phyloP scores from a whole-genome alignment of 495 filamentous ascomycete species.

The Hypoxylon lenormandii region DNA sequence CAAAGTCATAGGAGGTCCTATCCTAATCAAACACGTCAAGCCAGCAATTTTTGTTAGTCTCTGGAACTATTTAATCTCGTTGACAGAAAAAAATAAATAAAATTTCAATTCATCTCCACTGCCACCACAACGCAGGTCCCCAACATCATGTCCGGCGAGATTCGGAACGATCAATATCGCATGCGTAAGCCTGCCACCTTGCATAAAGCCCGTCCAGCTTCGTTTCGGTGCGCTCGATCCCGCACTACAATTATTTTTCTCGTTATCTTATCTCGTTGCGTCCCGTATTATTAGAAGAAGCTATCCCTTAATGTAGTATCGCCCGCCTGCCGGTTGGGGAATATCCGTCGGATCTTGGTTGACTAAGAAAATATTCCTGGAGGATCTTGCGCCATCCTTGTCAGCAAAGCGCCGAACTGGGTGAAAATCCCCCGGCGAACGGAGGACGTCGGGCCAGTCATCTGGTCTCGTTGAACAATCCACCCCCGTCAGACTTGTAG shows the following conservation, averaged over 20 bases:
- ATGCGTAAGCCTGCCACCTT: conserved; percentile 40
- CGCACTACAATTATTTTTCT: neutral
- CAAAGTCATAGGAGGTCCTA: too few relatives aligned
- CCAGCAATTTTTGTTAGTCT: neutral
- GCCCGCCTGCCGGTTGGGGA: conserved; percentile 23
- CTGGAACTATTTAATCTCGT: conserved; percentile 5
- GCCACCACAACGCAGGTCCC: conserved; percentile 38
- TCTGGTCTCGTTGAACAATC: conserved; percentile 6
- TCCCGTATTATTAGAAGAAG: neutral
- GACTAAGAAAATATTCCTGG: conserved; percentile 27
- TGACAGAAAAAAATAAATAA: neutral
- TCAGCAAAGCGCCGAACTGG: conserved; percentile 12
- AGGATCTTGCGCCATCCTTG: conserved; percentile 36
- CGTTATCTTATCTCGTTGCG: conserved; percentile 29
- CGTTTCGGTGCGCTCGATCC: conserved; percentile 7
- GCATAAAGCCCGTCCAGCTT: conserved; percentile 37
- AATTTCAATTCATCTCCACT: conserved; percentile 17
- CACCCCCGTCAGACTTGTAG: conserved; percentile 18
- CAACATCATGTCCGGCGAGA: conserved; percentile 45
- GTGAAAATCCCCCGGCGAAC: conserved; percentile 9
- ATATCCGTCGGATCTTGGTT: conserved; percentile 28
- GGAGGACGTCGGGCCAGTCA: conserved; percentile 12
- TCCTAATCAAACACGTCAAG: conserved; percentile 4
- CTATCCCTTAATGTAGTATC: conserved; percentile 15
- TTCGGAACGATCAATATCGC: conserved; percentile 25